Evolutionary conservation across 1,284 basidiomycete species (phyloP).

Genomic region (Omphalotus olearius): DNA sequence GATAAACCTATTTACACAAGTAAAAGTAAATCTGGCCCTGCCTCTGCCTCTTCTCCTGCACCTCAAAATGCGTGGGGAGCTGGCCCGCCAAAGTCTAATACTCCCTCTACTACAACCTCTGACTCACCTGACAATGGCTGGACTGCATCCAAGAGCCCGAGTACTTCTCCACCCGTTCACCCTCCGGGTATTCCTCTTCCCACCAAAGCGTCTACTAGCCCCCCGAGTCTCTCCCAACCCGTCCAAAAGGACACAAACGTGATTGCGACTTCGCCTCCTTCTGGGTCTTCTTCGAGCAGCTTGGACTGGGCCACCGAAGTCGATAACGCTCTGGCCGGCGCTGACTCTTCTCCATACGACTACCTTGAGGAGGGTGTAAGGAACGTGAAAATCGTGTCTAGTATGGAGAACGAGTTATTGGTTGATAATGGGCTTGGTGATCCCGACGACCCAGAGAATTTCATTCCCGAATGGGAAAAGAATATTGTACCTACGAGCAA

Average conservation of each 20-base stretch:
- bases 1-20: not conserved
- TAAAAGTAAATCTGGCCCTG: not conserved
- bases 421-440: not conserved
- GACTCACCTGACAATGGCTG: slow-evolving; percentile 2
- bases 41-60: not conserved
- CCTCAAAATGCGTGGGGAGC: slow-evolving; percentile 1
- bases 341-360: not conserved
- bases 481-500: not conserved
- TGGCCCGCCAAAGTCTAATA: not conserved
- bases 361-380: not conserved
- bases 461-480: not conserved
- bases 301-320: slow-evolving; percentile 1
- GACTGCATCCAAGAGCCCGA: not conserved
- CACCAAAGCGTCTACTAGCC: not conserved
- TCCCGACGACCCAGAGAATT: not conserved
- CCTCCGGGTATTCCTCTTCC: not conserved
- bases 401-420: not conserved
- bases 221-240: not conserved
- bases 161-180: not conserved
- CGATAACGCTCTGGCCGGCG: not conserved
- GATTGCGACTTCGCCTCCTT: not conserved
- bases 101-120: not conserved
- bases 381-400: not conserved
- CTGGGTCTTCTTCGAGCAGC: not conserved
- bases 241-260: not conserved